phyloP scores from a whole-genome alignment of 768 basidiomycete species.

The Lentinula edodes region DNA sequence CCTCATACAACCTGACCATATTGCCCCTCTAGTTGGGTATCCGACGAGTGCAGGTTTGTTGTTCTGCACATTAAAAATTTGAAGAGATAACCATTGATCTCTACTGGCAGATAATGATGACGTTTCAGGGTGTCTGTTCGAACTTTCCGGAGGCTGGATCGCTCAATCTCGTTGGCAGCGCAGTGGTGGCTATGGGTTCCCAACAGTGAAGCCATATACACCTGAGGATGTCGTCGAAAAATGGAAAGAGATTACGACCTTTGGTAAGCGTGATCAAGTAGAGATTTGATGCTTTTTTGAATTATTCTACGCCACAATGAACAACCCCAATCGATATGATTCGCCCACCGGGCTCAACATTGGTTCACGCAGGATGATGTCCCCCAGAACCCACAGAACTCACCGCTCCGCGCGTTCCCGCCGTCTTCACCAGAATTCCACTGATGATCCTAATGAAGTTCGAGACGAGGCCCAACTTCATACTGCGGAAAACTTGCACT shows the following conservation, averaged over 20 bases:
- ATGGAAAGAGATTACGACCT: constrained; percentile 82
- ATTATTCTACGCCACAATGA: neutral
- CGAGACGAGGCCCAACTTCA: neutral
- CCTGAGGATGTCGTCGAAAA: constrained; percentile 78
- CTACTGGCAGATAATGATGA: constrained; percentile 53
- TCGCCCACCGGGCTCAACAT: neutral
- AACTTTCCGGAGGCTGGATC: constrained; percentile 88
- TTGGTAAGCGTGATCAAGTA: constrained; percentile 44
- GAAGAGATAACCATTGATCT: neutral
- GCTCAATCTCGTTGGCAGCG: constrained; percentile 93
- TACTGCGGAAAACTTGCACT: neutral
- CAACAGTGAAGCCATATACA: constrained; percentile 63
- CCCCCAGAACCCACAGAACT: constrained; percentile 4
- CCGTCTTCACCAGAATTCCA: neutral
- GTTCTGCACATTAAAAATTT: neutral
- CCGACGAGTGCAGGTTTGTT: constrained; percentile 64
- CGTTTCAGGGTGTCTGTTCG: constrained; percentile 74
- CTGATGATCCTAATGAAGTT: neutral
- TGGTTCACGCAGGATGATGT: constrained; percentile 6
- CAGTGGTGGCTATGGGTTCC: constrained; percentile 83
- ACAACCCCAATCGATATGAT: neutral
- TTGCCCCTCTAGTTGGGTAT: constrained; percentile 91
- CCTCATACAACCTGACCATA: constrained; percentile 67
- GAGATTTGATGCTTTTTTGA: neutral
- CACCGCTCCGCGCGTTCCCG: neutral